Conservation (phyloP, 441 rosid species). For the Erodium texanum region DNA sequence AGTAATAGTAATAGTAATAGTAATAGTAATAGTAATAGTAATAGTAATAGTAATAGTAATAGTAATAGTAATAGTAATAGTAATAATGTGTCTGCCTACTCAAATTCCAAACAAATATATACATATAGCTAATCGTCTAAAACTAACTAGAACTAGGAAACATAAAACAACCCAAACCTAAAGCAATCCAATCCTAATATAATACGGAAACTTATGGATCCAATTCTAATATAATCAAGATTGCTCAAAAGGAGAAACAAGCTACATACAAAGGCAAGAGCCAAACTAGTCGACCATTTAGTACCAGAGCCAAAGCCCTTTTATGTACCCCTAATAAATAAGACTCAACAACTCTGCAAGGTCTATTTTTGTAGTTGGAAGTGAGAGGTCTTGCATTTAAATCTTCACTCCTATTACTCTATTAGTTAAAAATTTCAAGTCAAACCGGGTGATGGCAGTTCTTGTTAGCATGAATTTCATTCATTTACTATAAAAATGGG, state of each 20-base stretch:
- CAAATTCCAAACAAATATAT: no score
- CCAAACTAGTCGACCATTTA: background rate
- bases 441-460: background rate
- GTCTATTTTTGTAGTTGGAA: background rate
- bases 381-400: constrained; percentile 1
- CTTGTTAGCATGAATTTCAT: background rate
- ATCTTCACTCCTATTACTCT: background rate
- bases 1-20: no score
- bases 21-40: no score
- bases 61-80: no score
- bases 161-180: no score
- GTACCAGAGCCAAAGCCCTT: background rate
- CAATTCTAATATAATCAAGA: background rate
- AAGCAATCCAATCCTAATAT: no score
- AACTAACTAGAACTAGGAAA: no score
- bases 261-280: background rate
- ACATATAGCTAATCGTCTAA: no score
- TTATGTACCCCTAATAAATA: background rate
- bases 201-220: no score
- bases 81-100: no score
- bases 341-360: background rate
- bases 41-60: no score
- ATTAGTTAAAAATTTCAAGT: background rate
- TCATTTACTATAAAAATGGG: background rate
- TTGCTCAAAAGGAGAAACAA: background rate